Evolutionary conservation across 2,329 filamentous ascomycete species (phyloP), one percentile per base, ranked within the genome.

Genomic region (Pseudomassariella vexata): DNA sequence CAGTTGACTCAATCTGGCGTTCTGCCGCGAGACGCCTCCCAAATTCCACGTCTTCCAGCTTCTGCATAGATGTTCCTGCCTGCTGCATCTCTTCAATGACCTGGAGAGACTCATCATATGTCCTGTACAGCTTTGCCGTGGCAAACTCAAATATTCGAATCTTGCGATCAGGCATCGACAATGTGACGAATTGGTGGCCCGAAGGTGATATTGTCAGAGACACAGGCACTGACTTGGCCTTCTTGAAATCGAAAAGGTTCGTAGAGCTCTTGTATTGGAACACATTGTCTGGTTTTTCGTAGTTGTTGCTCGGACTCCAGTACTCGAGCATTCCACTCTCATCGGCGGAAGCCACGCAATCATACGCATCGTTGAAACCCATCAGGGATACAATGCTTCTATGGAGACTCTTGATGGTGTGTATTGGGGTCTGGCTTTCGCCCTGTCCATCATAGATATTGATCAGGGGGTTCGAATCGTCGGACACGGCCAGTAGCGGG

Each of bases 201-300:
- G 82, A 82, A 0, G 89, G 88, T 0, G 92, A 95, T 28, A 98
- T 74, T 0, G 84, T 85, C 29, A 98, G 67, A 9, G 85, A 85
- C 4, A 80, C 77, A 0, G 90, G 89, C 1, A 82, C 75, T 0
- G 88, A 85, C 57, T 95, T 96, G 30, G 85, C 76, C 60, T 95
- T 96, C 53, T 94, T 96, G 65, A 98, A 96, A 32, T 95, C 90
- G 52, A 96, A 98, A 1, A 98, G 70, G 49, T 85, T 92, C 3
- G 92, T 98, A 2, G 85, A 82, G 53, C 87, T 94, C 62, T 98
- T 98, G 63, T 88, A 85, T 45, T 86, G 75, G 55, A 94, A 98
- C 12, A 98, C 88, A 32, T 78, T 87, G 45, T 88, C 81, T 0
- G 92, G 92, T 58, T 96, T 95, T 50, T 94, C 87, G 55, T 87